Conservation (phyloP, 2,329 filamentous ascomycete species). For the Fusarium napiforme region DNA sequence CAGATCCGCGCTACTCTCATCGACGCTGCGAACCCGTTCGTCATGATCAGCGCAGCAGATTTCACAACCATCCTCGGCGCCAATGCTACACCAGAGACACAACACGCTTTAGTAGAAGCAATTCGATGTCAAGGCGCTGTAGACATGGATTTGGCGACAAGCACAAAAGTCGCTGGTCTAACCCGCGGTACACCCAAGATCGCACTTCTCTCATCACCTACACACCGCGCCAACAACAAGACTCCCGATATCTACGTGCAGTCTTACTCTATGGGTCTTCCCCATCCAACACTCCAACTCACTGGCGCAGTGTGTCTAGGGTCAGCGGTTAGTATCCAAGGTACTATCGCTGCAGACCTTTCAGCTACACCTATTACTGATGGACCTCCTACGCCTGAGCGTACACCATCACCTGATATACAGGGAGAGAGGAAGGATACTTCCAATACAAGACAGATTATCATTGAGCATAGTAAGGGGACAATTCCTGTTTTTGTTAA, state of each 20-base stretch:
- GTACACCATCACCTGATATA: slow-evolving; percentile 32
- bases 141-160: slow-evolving; percentile 64
- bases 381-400: slow-evolving; percentile 20
- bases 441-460: not conserved
- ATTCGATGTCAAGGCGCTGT: slow-evolving; percentile 66
- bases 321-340: slow-evolving; percentile 54
- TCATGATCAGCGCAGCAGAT: slow-evolving; percentile 58
- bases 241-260: slow-evolving; percentile 54
- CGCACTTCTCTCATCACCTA: slow-evolving; percentile 56
- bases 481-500: slow-evolving; percentile 36
- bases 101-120: slow-evolving; percentile 54
- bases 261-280: slow-evolving; percentile 62
- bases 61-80: slow-evolving; percentile 35
- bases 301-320: slow-evolving; percentile 62
- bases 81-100: not conserved
- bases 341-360: slow-evolving; percentile 52
- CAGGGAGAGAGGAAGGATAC: not conserved
- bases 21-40: slow-evolving; percentile 53
- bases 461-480: slow-evolving; percentile 47
- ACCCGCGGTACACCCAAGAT: slow-evolving; percentile 63
- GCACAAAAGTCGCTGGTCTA: slow-evolving; percentile 48
- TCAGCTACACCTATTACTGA: not conserved
- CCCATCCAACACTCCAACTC: slow-evolving; percentile 63
- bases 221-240: not conserved
- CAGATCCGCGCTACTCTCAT: slow-evolving; percentile 50